phyloP scores from a whole-genome alignment of 2,329 filamentous ascomycete genomes.

The Venturia oleaginea region DNA sequence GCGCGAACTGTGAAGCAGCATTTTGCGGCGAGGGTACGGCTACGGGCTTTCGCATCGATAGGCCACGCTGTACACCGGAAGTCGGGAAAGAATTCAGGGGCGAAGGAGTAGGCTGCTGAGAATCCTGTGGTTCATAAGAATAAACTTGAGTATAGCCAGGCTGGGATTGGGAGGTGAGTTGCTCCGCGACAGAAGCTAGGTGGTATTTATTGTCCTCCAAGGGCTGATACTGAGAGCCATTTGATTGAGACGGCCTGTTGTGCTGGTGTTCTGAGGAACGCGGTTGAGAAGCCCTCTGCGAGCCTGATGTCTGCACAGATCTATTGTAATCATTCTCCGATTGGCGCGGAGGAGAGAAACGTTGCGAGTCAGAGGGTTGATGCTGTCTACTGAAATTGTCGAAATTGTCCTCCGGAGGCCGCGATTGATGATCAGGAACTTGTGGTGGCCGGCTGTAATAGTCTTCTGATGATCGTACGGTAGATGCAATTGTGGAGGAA shows the following conservation, averaged over 20 bases:
- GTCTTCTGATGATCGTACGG: not conserved
- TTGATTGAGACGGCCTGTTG: not conserved
- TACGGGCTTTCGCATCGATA: slow-evolving; percentile 3
- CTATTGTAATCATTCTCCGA: not conserved
- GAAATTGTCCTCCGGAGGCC: not conserved
- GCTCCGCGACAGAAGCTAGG: not conserved
- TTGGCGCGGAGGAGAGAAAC: not conserved
- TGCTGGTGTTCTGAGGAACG: not conserved
- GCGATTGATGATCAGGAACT: not conserved
- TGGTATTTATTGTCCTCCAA: not conserved
- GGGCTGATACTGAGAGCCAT: not conserved
- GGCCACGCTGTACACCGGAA: slow-evolving; percentile 1
- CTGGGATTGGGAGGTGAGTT: not conserved
- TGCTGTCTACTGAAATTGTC: not conserved
- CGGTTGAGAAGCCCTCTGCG: not conserved
- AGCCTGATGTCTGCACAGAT: not conserved
- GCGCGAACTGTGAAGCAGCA: not conserved
- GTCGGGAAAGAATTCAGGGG: not conserved
- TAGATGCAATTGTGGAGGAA: not conserved
- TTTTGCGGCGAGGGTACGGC: not conserved
- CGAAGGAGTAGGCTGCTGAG: slow-evolving; percentile 5
- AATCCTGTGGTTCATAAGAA: not conserved
- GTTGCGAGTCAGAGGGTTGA: not conserved
- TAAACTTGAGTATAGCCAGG: not conserved
- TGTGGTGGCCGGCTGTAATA: not conserved